A percentile compares a stretch with the other conserved stretches of the same genome.
Evolutionary conservation across 805 yeast genomes (phyloP).

Genomic region (Candida rishiriensis): DNA sequence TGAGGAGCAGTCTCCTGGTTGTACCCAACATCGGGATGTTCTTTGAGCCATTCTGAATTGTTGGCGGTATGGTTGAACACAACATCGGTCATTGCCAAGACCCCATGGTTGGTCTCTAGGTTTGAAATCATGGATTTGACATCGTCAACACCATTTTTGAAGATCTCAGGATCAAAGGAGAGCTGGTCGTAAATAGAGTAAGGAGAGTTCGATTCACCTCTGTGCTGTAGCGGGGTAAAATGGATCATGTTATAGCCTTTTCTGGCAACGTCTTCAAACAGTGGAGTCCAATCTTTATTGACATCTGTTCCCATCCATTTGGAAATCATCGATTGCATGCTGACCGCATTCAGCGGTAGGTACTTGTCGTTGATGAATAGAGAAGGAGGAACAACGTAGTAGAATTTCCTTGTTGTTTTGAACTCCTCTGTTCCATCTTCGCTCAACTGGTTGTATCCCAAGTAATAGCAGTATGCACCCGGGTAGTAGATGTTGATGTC

Average conservation of each 20-base stretch:
- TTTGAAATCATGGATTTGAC: constrained; percentile 46
- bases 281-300: constrained; percentile 54
- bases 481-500: constrained; percentile 62
- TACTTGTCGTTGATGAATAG: constrained; percentile 51
- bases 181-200: constrained; percentile 88
- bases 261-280: constrained; percentile 54
- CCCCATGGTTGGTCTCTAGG: constrained; percentile 50
- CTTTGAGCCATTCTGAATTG: constrained; percentile 79
- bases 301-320: constrained; percentile 80
- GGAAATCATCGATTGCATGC: constrained; percentile 80
- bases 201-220: constrained; percentile 92
- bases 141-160: constrained; percentile 48
- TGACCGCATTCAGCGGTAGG: constrained; percentile 71
- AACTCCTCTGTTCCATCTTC: constrained; percentile 25
- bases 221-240: constrained; percentile 86
- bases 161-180: constrained; percentile 62
- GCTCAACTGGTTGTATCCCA: constrained; percentile 44
- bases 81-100: constrained; percentile 82
- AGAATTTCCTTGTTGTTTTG: constrained; percentile 53
- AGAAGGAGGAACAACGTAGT: constrained; percentile 79
- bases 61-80: constrained; percentile 95
- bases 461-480: constrained; percentile 76
- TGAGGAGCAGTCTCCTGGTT: constrained; percentile 87
- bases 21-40: constrained; percentile 90
- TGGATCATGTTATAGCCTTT: constrained; percentile 96